Base-by-base conservation (phyloP, 2,329 filamentous ascomycete species). In the Pseudogymnoascus sp. region DNA sequence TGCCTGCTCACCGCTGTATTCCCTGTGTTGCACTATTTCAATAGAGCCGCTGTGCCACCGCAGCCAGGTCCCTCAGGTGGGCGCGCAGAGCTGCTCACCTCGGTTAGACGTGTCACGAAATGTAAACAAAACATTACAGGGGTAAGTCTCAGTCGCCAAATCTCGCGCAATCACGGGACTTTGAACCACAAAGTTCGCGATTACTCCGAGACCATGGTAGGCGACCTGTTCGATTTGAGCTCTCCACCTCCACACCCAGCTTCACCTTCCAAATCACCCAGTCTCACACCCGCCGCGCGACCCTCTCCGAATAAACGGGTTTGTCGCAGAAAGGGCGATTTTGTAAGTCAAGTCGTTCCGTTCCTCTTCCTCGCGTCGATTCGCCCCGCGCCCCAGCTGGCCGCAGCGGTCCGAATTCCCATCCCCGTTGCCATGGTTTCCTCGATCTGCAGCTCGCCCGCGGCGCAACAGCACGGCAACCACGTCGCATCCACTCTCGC, bases 91-190 rank as follows among this genome's bases (percentile, higher is more conserved):
- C 22, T 55, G 49, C 49, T 55, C 49, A 33, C 49, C 49, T 55
- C 49, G 49, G 49, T 55, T 55, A 55, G 49, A 55, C 49, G 49
- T 55, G 49, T 55, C 49, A 33, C 49, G 49, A 55, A 55, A 33
- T 33, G 49, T 55, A 55, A 55, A 55, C 49, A 55, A 55, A 55
- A 55, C 49, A 55, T 55, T 35, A 28, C 49, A 55, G 49, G 49
- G 49, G 28, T 55, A 19, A 12, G 49, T 55, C 25, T 55, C 28
- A 55, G 49, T 55, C 49, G 49, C 49, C 49, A 55, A 55, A 55
- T 33, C 49, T 55, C 49, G 49, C 49, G 49, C 49, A 55, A 55
- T 55, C 49, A 55, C 49, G 49, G 49, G 49, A 55, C 49, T 55
- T 52, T 30, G 49, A n/a, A 49, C 28, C 49, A 33, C 25, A 55